A percentile compares a stretch with the other conserved stretches of the same genome.
Evolutionary conservation across 192 early-diverging fungal genomes (phyloP).

Genomic region (Dissophora globulifera): DNA sequence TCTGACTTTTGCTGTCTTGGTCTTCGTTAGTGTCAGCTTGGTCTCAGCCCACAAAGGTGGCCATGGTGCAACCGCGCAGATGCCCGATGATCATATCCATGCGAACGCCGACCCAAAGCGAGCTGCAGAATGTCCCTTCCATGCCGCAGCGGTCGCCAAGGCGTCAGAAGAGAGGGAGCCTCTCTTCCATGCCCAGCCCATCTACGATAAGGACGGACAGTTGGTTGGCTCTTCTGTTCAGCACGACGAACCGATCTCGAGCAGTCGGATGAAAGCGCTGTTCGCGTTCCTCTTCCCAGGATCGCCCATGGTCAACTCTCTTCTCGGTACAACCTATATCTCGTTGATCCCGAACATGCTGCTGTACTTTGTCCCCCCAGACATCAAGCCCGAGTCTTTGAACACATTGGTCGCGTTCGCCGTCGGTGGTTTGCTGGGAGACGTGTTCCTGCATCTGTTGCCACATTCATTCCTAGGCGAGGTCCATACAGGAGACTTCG

Average conservation of each 20-base stretch:
- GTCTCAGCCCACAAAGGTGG: conserved; percentile 29
- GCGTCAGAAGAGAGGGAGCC: conserved; percentile 15
- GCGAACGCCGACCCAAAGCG: conserved; percentile 39
- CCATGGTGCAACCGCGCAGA: conserved; percentile 20
- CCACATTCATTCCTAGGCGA: conserved; percentile 80
- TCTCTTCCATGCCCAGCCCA: conserved; percentile 22
- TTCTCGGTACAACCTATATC: conserved; percentile 83
- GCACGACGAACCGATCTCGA: conserved; percentile 4
- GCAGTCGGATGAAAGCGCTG: conserved; percentile 53
- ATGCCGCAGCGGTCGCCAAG: background rate
- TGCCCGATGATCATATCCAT: conserved; percentile 36
- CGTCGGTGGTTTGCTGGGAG: conserved; percentile 85
- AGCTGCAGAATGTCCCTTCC: conserved; percentile 41
- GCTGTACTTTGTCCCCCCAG: conserved; percentile 81
- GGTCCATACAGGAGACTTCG: conserved; percentile 51
- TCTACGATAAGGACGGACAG: conserved; percentile 40
- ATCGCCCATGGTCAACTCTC: conserved; percentile 66
- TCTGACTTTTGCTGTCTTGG: conserved; percentile 7
- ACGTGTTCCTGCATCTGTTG: conserved; percentile 86
- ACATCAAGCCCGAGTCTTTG: conserved; percentile 62
- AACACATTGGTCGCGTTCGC: conserved; percentile 87
- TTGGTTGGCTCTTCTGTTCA: conserved; percentile 19
- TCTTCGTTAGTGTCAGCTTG: conserved; percentile 13
- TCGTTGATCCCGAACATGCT: conserved; percentile 85
- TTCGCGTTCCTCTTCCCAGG: conserved; percentile 69